Conservation (phyloP, 2,329 filamentous ascomycete genomes). For the Helminthosporium solani region DNA sequence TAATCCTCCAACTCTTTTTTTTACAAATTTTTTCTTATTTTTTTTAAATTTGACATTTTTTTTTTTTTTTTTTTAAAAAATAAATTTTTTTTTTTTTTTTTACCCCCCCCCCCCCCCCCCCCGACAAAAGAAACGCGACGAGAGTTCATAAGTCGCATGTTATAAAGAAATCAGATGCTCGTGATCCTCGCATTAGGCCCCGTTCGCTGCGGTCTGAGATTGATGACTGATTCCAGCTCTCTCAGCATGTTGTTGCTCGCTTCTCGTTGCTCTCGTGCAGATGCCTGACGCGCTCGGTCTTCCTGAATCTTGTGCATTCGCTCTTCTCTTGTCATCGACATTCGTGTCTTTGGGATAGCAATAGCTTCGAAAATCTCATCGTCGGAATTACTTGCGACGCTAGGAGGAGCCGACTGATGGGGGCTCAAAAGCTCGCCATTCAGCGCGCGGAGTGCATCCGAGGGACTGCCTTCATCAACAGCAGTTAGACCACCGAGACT, state of each 20-base stretch:
- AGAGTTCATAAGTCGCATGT: constrained; percentile 16
- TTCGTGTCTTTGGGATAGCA: constrained; percentile 67
- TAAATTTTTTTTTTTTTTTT: no score
- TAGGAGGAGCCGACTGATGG: constrained; percentile 40
- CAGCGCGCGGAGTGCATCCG: constrained; percentile 73
- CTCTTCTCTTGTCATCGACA: constrained; percentile 77
- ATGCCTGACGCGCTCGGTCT: constrained; percentile 73
- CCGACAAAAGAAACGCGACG: constrained; percentile 2
- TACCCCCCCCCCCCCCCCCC: no score
- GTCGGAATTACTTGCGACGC: constrained; percentile 58
- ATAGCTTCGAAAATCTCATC: constrained; percentile 90
- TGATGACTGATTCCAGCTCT: constrained; percentile 87
- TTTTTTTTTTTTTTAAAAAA: no score
- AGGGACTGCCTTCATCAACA: constrained; percentile 55
- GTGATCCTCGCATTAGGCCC: constrained; percentile 31
- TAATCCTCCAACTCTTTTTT: no score
- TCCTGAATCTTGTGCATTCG: constrained; percentile 85
- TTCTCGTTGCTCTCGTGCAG: constrained; percentile 71
- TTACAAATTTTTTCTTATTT: no score
- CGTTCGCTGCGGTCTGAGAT: constrained; percentile 32
- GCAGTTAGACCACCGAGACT: constrained; percentile 65
- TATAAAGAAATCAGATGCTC: constrained; percentile 29
- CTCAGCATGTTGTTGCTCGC: constrained; percentile 86
- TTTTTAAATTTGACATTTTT: no score
- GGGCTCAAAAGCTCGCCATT: constrained; percentile 66